These are phyloP conservation scores for Senecio squalidus DNA, from an alignment of 140 eudicot genomes.

Conservation along the genomic window DNA sequence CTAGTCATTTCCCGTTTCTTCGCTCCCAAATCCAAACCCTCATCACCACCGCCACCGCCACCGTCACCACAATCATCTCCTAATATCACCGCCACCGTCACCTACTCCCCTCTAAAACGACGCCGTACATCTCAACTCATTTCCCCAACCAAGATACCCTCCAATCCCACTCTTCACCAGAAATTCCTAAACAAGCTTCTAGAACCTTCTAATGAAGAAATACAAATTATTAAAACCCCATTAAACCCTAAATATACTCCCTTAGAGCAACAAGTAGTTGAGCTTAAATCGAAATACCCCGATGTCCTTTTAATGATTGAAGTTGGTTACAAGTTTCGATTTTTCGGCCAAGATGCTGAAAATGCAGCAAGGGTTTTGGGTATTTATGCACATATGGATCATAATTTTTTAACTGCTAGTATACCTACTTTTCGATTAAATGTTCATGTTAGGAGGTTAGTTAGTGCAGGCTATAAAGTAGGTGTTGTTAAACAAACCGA, in stretches of 20 bases:
- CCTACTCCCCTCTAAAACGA: constrained; percentile 81
- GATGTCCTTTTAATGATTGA: constrained; percentile 91
- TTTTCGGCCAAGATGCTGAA: constrained; percentile 86
- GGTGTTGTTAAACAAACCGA: constrained; percentile 97
- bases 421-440: constrained; percentile 79
- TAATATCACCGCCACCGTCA: constrained; percentile 67
- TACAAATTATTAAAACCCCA: constrained; percentile 24
- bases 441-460: constrained; percentile 88
- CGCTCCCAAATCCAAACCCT: constrained; percentile 65
- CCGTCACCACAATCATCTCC: constrained; percentile 41
- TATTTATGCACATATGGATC: constrained; percentile 89
- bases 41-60: constrained; percentile 23
- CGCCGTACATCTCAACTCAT: constrained; percentile 48
- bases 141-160: constrained; percentile 42
- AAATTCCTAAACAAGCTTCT: constrained; percentile 68
- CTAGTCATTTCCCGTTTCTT: constrained; percentile 90
- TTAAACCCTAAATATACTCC: constrained; percentile 69
- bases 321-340: constrained; percentile 83
- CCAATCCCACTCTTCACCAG: constrained; percentile 56
- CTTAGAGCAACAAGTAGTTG: constrained; percentile 77
- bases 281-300: constrained; percentile 58
- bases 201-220: constrained; percentile 39
- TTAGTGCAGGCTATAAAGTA: constrained; percentile 85
- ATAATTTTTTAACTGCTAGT: constrained; percentile 80
- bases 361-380: constrained; percentile 93